phyloP scores from a whole-genome alignment of 1,139 yeast genomes.

The Yamadazyma oceani region DNA sequence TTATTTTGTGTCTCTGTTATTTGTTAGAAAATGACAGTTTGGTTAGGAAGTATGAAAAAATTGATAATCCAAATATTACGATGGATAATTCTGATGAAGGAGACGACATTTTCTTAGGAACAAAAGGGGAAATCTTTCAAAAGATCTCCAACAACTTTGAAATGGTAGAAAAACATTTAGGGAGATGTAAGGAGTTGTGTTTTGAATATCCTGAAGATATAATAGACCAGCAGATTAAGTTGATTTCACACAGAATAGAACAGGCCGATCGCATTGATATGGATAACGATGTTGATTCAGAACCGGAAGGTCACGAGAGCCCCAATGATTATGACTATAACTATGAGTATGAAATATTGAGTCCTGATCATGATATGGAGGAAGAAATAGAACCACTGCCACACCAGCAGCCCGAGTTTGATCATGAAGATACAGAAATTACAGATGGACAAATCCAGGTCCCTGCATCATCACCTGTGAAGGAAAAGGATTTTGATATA shows the following conservation, averaged over 20 bases:
- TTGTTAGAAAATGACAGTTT: conserved; percentile 20
- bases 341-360: conserved; percentile 8
- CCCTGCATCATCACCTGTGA: neutral
- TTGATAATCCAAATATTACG: conserved; percentile 5
- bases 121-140: conserved; percentile 12
- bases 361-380: conserved; percentile 10
- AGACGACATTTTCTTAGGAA: conserved; percentile 11
- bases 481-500: neutral
- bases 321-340: conserved; percentile 1
- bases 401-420: conserved; percentile 14
- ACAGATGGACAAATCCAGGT: neutral
- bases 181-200: conserved; percentile 28
- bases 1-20: conserved; percentile 30
- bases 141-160: conserved; percentile 17
- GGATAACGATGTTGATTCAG: conserved; percentile 2
- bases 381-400: too few species aligned
- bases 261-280: conserved; percentile 10
- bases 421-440: conserved; percentile 10
- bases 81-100: conserved; percentile 13
- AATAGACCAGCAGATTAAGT: conserved; percentile 18
- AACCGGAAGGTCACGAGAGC: too few species aligned
- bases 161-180: conserved; percentile 23
- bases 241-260: conserved; percentile 6
- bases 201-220: conserved; percentile 29
- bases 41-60: conserved; percentile 11